A percentile compares a stretch with the other conserved stretches of the same genome.
phyloP scores from a whole-genome alignment of 805 yeast species.

The Phaffomyces opuntiae region DNA sequence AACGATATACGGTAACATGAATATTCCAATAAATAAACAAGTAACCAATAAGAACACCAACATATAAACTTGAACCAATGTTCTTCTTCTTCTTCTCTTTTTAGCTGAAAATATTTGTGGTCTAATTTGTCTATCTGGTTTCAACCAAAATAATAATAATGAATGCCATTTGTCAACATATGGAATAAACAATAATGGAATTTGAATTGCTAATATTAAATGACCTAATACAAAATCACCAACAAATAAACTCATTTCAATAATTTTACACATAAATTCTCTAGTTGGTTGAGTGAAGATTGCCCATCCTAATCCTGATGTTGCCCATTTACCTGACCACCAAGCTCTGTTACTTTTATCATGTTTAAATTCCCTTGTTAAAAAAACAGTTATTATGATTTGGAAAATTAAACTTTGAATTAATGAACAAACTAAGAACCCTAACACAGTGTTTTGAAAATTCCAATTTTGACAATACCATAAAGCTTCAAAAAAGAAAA shows the following conservation, averaged over 20 bases:
- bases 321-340: conserved; percentile 68
- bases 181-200: conserved; percentile 51
- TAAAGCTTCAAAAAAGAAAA: conserved; percentile 43
- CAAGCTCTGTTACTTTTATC: conserved; percentile 53
- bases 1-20: conserved; percentile 35
- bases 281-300: conserved; percentile 49
- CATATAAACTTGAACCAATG: conserved; percentile 27
- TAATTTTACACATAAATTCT: conserved; percentile 49
- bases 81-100: conserved; percentile 34
- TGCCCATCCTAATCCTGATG: conserved; percentile 48
- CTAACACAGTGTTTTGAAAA: conserved; percentile 46
- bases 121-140: conserved; percentile 42
- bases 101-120: conserved; percentile 38
- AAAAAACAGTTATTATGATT: conserved; percentile 33
- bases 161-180: conserved; percentile 54
- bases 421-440: conserved; percentile 38
- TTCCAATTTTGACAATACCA: conserved; percentile 54
- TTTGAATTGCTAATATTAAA: conserved; percentile 40
- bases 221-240: conserved; percentile 50
- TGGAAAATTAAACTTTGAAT: conserved; percentile 48
- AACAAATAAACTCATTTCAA: conserved; percentile 51
- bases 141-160: conserved; percentile 52
- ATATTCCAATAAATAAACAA: conserved; percentile 25
- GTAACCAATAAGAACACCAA: conserved; percentile 30
- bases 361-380: conserved; percentile 50